Evolutionary conservation across 345 rosid species (phyloP).

Genomic region (Aquilaria yunnanensis): DNA sequence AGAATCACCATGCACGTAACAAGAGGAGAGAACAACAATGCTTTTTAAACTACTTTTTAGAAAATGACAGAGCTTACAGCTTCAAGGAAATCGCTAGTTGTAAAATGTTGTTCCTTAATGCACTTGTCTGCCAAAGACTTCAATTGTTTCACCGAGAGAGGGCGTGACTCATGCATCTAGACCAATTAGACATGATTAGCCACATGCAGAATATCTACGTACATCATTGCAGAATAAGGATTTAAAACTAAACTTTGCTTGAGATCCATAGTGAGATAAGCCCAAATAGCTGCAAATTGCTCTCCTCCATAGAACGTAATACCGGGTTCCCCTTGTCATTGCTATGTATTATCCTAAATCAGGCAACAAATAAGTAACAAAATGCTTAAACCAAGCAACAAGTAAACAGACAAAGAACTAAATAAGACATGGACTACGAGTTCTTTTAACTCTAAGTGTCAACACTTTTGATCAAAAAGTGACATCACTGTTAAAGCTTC

Average conservation of each 20-base stretch:
- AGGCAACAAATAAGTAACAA: not conserved
- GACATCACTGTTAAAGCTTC: not conserved
- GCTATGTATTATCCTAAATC: slow-evolving; percentile 25
- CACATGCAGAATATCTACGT: not conserved
- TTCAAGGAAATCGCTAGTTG: slow-evolving; percentile 55
- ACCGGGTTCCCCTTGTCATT: slow-evolving; percentile 48
- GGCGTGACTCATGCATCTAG: slow-evolving; percentile 50
- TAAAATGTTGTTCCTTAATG: slow-evolving; percentile 67
- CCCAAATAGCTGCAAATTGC: slow-evolving; percentile 70
- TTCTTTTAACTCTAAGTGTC: not conserved
- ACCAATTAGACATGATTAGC: not conserved
- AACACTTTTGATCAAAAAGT: not conserved
- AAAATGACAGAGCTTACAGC: slow-evolving; percentile 41
- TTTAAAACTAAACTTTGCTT: slow-evolving; percentile 43
- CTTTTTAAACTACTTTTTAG: not conserved
- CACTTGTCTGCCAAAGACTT: slow-evolving; percentile 45
- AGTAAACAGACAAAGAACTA: not conserved
- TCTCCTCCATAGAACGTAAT: slow-evolving; percentile 47
- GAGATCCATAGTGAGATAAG: slow-evolving; percentile 71
- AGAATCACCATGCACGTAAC: slow-evolving; percentile 11
- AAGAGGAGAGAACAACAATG: not conserved
- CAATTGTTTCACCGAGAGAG: slow-evolving; percentile 40
- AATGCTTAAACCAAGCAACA: not conserved
- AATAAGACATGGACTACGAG: not conserved
- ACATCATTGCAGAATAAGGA: not conserved